Conservation (phyloP, 495 filamentous ascomycete genomes). For the Talaromyces wortmannii region DNA sequence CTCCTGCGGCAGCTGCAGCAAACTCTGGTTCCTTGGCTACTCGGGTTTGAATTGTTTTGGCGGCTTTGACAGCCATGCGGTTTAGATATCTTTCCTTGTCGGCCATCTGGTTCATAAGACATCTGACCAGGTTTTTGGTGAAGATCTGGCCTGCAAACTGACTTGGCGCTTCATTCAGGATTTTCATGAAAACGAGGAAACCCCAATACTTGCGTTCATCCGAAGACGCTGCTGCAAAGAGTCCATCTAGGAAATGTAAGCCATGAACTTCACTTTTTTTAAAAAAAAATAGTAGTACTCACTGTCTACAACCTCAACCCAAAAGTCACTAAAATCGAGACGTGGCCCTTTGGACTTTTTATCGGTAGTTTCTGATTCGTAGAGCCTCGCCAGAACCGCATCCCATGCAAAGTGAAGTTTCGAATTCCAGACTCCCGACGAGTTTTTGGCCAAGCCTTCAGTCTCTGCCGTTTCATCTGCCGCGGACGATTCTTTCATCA, state of each 20-base stretch:
- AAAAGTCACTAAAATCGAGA: slow-evolving; percentile 66
- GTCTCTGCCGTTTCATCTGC: slow-evolving; percentile 39
- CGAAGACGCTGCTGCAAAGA: slow-evolving; percentile 75
- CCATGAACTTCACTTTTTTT: neutral
- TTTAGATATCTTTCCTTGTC: slow-evolving; percentile 83
- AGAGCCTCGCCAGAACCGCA: slow-evolving; percentile 51
- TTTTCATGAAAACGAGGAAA: slow-evolving; percentile 74
- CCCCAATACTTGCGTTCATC: slow-evolving; percentile 86
- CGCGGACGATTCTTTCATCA: slow-evolving; percentile 69
- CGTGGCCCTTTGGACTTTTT: slow-evolving; percentile 26
- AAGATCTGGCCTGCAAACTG: slow-evolving; percentile 54
- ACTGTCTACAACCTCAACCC: slow-evolving; percentile 86
- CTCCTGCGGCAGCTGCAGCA: slow-evolving; percentile 51
- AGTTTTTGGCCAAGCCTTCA: slow-evolving; percentile 37
- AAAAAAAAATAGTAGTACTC: slow-evolving; percentile 26
- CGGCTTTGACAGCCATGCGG: slow-evolving; percentile 63
- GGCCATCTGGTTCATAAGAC: slow-evolving; percentile 78
- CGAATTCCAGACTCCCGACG: slow-evolving; percentile 68
- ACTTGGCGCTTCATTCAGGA: slow-evolving; percentile 46
- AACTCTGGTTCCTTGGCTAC: slow-evolving; percentile 57
- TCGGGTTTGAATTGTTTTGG: slow-evolving; percentile 60
- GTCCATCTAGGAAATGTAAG: slow-evolving; percentile 45
- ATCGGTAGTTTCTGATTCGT: slow-evolving; percentile 15
- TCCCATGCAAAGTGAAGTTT: slow-evolving; percentile 88
- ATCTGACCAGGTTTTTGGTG: slow-evolving; percentile 74